phyloP scores from a whole-genome alignment of 768 basidiomycete genomes.

The Pleurotus eryngii region DNA sequence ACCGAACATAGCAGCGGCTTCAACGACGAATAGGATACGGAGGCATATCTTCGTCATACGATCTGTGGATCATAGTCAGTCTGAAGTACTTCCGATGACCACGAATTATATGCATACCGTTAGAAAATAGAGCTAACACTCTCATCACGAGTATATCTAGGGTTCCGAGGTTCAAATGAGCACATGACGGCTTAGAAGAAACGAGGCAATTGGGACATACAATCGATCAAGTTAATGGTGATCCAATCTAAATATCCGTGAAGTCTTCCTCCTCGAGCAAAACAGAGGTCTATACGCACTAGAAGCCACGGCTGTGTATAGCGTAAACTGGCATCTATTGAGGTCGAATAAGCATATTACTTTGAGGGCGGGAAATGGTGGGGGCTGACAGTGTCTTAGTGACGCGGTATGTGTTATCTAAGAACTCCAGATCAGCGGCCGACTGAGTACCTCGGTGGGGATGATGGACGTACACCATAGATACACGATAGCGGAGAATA shows the following conservation, averaged over 20 bases:
- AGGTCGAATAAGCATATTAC: background rate
- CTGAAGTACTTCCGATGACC: too few species aligned
- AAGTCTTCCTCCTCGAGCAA: too few species aligned
- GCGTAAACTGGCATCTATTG: slow-evolving; percentile 1
- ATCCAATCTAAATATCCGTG: background rate
- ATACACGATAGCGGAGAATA: slow-evolving; percentile 2
- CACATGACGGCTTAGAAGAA: background rate
- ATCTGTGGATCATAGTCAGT: background rate
- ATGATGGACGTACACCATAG: background rate
- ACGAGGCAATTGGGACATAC: background rate
- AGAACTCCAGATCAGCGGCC: background rate
- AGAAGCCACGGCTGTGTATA: slow-evolving; percentile 1
- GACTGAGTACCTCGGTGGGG: background rate
- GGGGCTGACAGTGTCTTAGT: background rate
- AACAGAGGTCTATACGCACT: background rate
- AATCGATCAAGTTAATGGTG: slow-evolving; percentile 6
- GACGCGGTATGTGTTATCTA: slow-evolving; percentile 3
- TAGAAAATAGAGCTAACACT: background rate
- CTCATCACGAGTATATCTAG: slow-evolving; percentile 4
- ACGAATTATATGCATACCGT: background rate
- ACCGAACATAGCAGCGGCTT: background rate
- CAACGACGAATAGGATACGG: background rate
- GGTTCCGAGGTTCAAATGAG: background rate
- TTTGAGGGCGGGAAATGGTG: background rate
- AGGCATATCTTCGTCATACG: background rate